These are phyloP conservation scores for Fusarium chlamydosporum DNA, from an alignment of 2,329 filamentous ascomycete species.

Conservation along the genomic window DNA sequence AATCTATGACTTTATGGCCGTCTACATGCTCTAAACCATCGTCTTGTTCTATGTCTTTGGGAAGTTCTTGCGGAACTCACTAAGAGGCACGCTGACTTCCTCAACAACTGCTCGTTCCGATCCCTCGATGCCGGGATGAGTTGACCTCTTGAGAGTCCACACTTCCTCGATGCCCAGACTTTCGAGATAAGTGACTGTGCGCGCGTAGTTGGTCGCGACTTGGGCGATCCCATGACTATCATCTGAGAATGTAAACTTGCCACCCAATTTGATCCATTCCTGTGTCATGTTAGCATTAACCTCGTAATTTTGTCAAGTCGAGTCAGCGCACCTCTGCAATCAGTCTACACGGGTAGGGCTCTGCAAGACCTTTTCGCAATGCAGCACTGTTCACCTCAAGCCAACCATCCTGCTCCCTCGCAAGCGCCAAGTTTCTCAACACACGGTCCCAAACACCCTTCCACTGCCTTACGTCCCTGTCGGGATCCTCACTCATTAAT, in stretches of 20 bases:
- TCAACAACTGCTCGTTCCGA: constrained; percentile 56
- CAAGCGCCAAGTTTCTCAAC: constrained; percentile 78
- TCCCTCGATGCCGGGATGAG: constrained; percentile 51
- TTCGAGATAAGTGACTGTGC: constrained; percentile 78
- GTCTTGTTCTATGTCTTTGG: constrained; percentile 4
- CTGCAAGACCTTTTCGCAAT: constrained; percentile 87
- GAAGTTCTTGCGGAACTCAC: constrained; percentile 56
- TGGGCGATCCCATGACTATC: constrained; percentile 93
- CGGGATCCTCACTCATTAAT: constrained; percentile 79
- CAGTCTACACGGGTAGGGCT: constrained; percentile 86
- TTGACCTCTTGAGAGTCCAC: constrained; percentile 65
- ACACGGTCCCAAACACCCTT: constrained; percentile 79
- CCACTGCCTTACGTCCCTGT: constrained; percentile 70
- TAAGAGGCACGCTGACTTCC: constrained; percentile 62
- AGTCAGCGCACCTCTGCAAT: constrained; percentile 77
- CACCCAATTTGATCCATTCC: constrained; percentile 80
- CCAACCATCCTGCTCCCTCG: constrained; percentile 81
- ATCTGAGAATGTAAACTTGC: constrained; percentile 91
- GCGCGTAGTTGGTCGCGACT: constrained; percentile 85
- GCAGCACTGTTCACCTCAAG: constrained; percentile 92
- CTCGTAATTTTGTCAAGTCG: neutral
- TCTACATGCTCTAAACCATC: constrained; percentile 3
- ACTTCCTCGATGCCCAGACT: constrained; percentile 74
- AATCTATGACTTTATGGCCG: constrained; percentile 40
- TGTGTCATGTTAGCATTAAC: constrained; percentile 52